Evolutionary conservation across 306 rosid species (phyloP).

Genomic region (Delonix regia): DNA sequence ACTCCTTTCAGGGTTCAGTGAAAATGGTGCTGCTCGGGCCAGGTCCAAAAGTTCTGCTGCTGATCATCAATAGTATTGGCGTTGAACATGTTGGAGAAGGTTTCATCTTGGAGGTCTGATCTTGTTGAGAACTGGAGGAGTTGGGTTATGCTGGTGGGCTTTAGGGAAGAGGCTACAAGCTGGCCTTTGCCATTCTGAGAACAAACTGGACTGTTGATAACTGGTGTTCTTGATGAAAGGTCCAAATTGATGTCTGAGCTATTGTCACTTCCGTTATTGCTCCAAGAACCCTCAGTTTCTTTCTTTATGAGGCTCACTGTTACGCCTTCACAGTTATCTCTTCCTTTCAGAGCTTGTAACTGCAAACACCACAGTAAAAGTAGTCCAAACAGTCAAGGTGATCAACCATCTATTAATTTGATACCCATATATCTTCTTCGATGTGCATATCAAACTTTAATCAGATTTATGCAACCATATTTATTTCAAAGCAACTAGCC

Average conservation of each 20-base stretch:
- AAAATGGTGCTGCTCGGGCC: conserved; percentile 79
- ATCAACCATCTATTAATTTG: conserved; percentile 29
- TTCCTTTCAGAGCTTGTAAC: conserved; percentile 59
- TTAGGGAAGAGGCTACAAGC: conserved; percentile 46
- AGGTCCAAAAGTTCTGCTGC: conserved; percentile 80
- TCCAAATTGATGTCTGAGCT: conserved; percentile 77
- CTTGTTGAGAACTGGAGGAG: conserved; percentile 79
- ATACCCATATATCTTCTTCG: conserved; percentile 19
- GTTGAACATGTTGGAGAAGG: conserved; percentile 75
- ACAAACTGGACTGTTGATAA: conserved; percentile 53
- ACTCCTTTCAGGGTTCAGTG: conserved; percentile 41
- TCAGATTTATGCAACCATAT: conserved; percentile 24
- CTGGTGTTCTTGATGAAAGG: conserved; percentile 74
- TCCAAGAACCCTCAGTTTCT: conserved; percentile 77
- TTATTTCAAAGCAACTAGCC: conserved; percentile 5
- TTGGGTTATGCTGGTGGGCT: conserved; percentile 70
- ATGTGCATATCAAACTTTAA: conserved; percentile 22
- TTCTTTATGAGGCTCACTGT: conserved; percentile 46
- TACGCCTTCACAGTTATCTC: conserved; percentile 48
- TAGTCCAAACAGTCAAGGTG: conserved; percentile 9
- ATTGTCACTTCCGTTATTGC: conserved; percentile 83
- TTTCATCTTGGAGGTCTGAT: conserved; percentile 69
- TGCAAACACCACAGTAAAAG: conserved; percentile 42
- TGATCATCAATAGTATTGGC: conserved; percentile 49
- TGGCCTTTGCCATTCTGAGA: conserved; percentile 53